Base-by-base conservation (phyloP, 108 stramenopile genomes). In the Nitzschia inconspicua region DNA sequence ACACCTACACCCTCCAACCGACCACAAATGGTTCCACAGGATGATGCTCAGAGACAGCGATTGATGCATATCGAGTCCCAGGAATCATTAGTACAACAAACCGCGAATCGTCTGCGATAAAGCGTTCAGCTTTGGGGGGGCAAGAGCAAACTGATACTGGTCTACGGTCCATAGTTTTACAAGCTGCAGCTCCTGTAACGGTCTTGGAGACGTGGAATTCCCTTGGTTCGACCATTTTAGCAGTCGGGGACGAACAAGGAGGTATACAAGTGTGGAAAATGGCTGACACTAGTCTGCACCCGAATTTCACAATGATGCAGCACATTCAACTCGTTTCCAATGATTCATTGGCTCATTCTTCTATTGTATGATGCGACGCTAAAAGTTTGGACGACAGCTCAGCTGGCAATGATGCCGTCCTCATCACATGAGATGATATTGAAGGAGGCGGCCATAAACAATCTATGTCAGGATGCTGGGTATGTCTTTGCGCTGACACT, bases 401-500 rank as follows among this genome's bases (percentile, higher is more conserved):
- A 72, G 39, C 28, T 76, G 16, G 2, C 18, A 27, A 31, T 37
- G 6, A 39, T 22, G 16, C 2, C 3, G 25, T 23, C 28, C 8
- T 9, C 0, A n/a, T 7, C 19, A 26, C 13, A 14, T 16, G 29
- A 26, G 3, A 14, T 10, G 1, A 22, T 47, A 19, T 44, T 53
- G 22, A 28, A 44, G 40, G 39, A 46, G 16, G 44, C 53, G 18
- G 66, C 29, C 13, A 60, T 57, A 1, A 18, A 34, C 9, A 56
- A 53, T 44, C 30, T 60, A 14, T 30, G 44, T 28, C 28, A 56
- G 16, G 60, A 65, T 5, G 61, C 65, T 14, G 80, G 80, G 10
- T 81, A 81, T 35, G 71, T 81, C 7, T 81, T 81, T 53, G 80
- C 69, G 36, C 47, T 77, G 48, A 46, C 40, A 30, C 64, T 75